phyloP scores from a whole-genome alignment of 1,284 basidiomycete species.

The Marasmius fiardii region DNA sequence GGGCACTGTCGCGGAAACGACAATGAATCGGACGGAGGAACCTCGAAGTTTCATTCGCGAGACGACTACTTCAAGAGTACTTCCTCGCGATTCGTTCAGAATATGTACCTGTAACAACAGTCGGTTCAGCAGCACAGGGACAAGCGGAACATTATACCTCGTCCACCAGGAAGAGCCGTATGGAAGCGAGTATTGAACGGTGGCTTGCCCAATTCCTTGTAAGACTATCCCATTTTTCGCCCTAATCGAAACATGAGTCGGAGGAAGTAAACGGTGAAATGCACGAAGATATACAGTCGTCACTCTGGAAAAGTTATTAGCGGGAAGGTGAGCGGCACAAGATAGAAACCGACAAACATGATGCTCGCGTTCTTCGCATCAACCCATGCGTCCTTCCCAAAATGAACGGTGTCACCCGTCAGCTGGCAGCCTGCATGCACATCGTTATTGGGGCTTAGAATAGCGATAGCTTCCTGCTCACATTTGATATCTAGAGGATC shows the following conservation, averaged over 20 bases:
- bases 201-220: slow-evolving; percentile 80
- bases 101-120: slow-evolving; percentile 75
- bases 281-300: slow-evolving; percentile 8
- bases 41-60: slow-evolving; percentile 86
- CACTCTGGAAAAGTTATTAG: slow-evolving; percentile 7
- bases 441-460: neutral
- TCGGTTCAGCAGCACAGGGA: neutral
- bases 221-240: slow-evolving; percentile 93
- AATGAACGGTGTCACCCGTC: slow-evolving; percentile 83
- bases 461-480: slow-evolving; percentile 26
- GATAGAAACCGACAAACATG: slow-evolving; percentile 48
- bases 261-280: neutral
- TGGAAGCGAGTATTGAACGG: slow-evolving; percentile 59
- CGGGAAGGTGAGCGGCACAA: neutral
- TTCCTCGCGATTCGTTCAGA: slow-evolving; percentile 85
- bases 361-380: slow-evolving; percentile 71
- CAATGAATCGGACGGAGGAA: slow-evolving; percentile 74
- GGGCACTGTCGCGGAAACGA: slow-evolving; percentile 92
- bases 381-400: slow-evolving; percentile 62
- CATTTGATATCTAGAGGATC: slow-evolving; percentile 72
- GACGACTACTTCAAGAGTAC: slow-evolving; percentile 90
- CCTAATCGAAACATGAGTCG: slow-evolving; percentile 38
- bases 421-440: slow-evolving; percentile 75
- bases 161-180: slow-evolving; percentile 85
- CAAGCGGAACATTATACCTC: slow-evolving; percentile 50